Evolutionary conservation across 1,139 yeast species (phyloP).

Genomic region (Cylindricascospora bacillispora): DNA sequence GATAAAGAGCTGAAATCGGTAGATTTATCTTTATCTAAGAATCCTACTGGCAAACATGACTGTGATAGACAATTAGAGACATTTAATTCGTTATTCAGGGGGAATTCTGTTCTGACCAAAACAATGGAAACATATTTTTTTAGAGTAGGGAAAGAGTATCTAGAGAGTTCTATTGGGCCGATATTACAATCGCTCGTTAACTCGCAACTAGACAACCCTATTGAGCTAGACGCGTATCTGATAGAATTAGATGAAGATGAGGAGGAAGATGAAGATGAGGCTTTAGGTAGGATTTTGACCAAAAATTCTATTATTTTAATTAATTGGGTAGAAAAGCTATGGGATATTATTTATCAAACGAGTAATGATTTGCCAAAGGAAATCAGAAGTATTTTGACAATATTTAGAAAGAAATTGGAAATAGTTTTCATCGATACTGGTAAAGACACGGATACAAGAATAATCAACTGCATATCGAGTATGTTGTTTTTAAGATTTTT

Average conservation of each 20-base stretch:
- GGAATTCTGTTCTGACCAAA: slow-evolving; percentile 70
- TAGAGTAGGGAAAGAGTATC: slow-evolving; percentile 66
- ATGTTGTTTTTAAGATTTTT: slow-evolving; percentile 75
- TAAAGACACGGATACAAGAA: slow-evolving; percentile 27
- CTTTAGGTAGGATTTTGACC: slow-evolving; percentile 26
- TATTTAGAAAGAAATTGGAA: slow-evolving; percentile 49
- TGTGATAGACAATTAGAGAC: too few species aligned
- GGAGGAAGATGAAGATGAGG: slow-evolving; percentile 20
- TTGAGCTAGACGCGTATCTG: slow-evolving; percentile 66
- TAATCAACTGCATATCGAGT: slow-evolving; percentile 62
- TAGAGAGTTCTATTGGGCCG: slow-evolving; percentile 59
- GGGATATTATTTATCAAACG: slow-evolving; percentile 59
- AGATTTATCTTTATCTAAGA: slow-evolving; percentile 24
- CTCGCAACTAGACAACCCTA: slow-evolving; percentile 28
- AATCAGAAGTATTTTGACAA: slow-evolving; percentile 48
- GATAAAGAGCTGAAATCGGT: slow-evolving; percentile 45
- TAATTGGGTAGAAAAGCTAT: slow-evolving; percentile 47
- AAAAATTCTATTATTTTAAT: slow-evolving; percentile 42
- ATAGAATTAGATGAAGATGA: slow-evolving; percentile 33
- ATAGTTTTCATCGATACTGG: slow-evolving; percentile 40
- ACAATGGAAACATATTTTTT: slow-evolving; percentile 67
- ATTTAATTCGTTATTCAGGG: slow-evolving; percentile 70
- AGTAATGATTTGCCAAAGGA: slow-evolving; percentile 67
- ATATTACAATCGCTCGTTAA: slow-evolving; percentile 32
- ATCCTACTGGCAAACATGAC: slow-evolving; percentile 22